A percentile compares a stretch with the other conserved stretches of the same genome.
Evolutionary conservation across 2,329 filamentous ascomycete species (phyloP).

Genomic region (Zelopaecilomyces penicillatus): DNA sequence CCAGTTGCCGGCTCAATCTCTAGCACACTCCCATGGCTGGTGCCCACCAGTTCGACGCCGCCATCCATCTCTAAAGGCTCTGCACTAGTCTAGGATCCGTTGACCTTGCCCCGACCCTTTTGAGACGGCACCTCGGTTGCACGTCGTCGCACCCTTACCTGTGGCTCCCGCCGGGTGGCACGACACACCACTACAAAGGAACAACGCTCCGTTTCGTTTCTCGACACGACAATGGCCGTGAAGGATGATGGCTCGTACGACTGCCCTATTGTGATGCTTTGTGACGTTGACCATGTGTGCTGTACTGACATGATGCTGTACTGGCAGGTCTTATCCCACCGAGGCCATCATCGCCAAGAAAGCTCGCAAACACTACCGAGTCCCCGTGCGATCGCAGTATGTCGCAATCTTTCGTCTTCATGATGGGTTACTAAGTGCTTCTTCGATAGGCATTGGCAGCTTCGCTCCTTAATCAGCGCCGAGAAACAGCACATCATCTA

Average conservation of each 20-base stretch:
- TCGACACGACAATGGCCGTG: constrained; percentile 39
- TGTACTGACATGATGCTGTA: constrained; percentile 3
- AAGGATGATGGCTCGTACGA: constrained; percentile 45
- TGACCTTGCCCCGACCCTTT: no score
- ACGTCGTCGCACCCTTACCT: background rate
- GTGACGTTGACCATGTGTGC: background rate
- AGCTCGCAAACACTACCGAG: constrained; percentile 59
- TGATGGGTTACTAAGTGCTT: background rate
- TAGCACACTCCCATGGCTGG: no score
- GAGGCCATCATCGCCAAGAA: constrained; percentile 53
- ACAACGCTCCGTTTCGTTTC: background rate
- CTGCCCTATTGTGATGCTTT: background rate
- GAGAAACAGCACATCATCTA: constrained; percentile 71
- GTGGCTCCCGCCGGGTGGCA: constrained; percentile 8
- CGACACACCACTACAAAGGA: constrained; percentile 1
- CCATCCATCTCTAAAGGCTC: background rate
- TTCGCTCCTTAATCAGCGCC: constrained; percentile 82
- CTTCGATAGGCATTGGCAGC: constrained; percentile 64
- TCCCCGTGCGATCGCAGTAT: constrained; percentile 57
- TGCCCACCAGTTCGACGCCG: background rate
- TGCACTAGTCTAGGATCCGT: no score
- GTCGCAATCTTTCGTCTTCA: constrained; percentile 21
- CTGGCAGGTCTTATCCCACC: constrained; percentile 52
- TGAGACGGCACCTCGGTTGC: background rate
- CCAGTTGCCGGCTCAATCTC: no score